Evolutionary conservation across 2,329 filamentous ascomycete species (phyloP).

Genomic region (Fusarium hostae): DNA sequence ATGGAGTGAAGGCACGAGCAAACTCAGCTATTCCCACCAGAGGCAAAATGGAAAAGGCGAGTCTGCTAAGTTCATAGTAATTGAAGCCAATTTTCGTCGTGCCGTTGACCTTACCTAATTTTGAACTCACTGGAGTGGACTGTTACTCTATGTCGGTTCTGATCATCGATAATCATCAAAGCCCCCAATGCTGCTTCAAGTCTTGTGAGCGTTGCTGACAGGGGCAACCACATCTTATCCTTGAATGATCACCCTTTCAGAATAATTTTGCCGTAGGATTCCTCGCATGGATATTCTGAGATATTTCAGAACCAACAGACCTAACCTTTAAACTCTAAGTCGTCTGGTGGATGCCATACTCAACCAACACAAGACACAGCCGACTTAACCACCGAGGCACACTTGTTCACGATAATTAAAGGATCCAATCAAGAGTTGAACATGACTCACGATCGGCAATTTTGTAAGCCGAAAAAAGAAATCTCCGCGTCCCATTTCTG

Average conservation of each 20-base stretch:
- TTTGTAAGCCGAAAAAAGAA: background rate
- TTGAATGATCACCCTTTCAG: background rate
- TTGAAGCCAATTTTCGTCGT: background rate
- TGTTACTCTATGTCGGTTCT: background rate
- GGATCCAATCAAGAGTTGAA: background rate
- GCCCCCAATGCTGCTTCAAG: background rate
- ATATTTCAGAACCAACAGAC: slow-evolving; percentile 5
- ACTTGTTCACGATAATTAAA: background rate
- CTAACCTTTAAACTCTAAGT: background rate
- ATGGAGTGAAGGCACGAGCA: background rate
- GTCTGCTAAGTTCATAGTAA: background rate
- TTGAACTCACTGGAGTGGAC: background rate
- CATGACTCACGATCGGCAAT: background rate
- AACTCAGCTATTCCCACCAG: too few species aligned
- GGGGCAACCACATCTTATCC: background rate
- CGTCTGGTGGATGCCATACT: background rate
- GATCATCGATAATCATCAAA: background rate
- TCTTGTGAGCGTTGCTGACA: background rate
- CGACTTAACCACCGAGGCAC: background rate
- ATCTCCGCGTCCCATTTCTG: background rate
- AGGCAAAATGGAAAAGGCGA: too few species aligned
- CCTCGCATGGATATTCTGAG: background rate
- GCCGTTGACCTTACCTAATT: background rate
- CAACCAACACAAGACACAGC: slow-evolving; percentile 1
- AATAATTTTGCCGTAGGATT: background rate